Conservation (phyloP, 78 protist genomes). For the Guillardia theta region DNA sequence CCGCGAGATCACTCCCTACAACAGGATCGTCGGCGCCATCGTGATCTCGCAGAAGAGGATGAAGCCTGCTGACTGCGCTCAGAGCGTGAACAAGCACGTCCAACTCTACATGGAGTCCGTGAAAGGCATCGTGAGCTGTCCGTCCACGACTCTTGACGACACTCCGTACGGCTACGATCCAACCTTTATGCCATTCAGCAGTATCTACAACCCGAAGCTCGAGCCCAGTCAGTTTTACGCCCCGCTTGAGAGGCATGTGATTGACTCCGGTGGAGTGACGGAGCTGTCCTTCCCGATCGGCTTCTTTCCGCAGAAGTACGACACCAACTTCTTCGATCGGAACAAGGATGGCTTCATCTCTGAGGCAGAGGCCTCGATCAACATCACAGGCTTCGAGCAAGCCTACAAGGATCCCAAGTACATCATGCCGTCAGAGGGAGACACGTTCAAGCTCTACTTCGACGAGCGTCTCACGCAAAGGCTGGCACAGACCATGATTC, state of each 20-base stretch:
- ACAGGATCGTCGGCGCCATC: neutral
- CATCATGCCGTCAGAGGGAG: neutral
- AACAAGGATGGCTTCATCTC: neutral
- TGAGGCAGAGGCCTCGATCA: too few relatives aligned
- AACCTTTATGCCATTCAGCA: neutral
- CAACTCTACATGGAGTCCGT: neutral
- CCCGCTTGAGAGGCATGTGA: neutral
- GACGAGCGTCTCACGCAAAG: neutral
- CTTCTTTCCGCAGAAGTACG: neutral
- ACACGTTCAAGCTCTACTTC: neutral
- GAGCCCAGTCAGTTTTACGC: neutral
- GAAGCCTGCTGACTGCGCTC: neutral
- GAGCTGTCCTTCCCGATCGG: neutral
- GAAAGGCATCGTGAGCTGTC: neutral
- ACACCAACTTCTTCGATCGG: too few relatives aligned
- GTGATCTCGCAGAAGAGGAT: neutral
- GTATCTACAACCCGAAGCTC: neutral
- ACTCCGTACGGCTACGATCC: neutral
- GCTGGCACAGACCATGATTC: neutral
- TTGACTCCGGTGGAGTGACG: neutral
- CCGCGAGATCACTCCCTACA: neutral
- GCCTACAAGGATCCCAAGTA: neutral
- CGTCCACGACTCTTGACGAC: neutral
- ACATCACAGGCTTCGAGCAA: neutral
- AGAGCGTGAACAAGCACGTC: neutral